Conservation (phyloP, 371 early-diverging fungal species). For the Globomyces sp. region DNA sequence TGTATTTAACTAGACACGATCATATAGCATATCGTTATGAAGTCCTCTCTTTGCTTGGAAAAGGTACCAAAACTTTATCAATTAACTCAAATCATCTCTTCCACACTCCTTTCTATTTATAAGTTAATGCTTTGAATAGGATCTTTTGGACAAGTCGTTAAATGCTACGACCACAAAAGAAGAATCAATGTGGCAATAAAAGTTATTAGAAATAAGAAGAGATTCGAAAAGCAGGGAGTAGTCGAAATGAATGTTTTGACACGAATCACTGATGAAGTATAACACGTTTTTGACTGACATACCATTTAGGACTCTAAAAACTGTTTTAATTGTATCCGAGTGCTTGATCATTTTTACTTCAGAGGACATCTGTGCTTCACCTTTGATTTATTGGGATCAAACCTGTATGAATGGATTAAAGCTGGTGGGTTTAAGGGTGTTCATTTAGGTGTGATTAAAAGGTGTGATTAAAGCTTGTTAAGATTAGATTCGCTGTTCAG, state of each 20-base stretch:
- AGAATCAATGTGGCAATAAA: constrained; percentile 90
- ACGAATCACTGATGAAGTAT: constrained; percentile 64
- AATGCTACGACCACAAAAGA: constrained; percentile 87
- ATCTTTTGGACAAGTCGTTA: constrained; percentile 97
- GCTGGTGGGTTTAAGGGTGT: constrained; percentile 90
- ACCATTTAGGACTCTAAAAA: constrained; percentile 74
- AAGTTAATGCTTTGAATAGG: constrained; percentile 81
- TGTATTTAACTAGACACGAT: constrained; percentile 78
- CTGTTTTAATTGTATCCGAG: constrained; percentile 75
- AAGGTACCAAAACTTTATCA: constrained; percentile 53
- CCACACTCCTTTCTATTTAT: too few relatives aligned
- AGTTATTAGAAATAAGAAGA: constrained; percentile 91
- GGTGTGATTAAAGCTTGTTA: too few relatives aligned
- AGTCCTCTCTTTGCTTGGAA: constrained; percentile 83
- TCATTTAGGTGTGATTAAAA: constrained; percentile 73
- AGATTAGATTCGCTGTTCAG: constrained; percentile 70
- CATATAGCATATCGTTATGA: constrained; percentile 92
- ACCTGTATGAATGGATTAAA: constrained; percentile 97
- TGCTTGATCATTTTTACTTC: constrained; percentile 90
- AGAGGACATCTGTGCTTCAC: constrained; percentile 94
- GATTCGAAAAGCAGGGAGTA: constrained; percentile 93
- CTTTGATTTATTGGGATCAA: constrained; percentile 91
- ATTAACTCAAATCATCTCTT: too few relatives aligned
- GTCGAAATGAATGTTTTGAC: constrained; percentile 92
- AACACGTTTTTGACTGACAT: background rate